A percentile compares a stretch with the other conserved stretches of the same genome.
These are phyloP conservation scores for Phialophora tarda DNA, from an alignment of 2,329 filamentous ascomycete genomes.

Conservation along the genomic window DNA sequence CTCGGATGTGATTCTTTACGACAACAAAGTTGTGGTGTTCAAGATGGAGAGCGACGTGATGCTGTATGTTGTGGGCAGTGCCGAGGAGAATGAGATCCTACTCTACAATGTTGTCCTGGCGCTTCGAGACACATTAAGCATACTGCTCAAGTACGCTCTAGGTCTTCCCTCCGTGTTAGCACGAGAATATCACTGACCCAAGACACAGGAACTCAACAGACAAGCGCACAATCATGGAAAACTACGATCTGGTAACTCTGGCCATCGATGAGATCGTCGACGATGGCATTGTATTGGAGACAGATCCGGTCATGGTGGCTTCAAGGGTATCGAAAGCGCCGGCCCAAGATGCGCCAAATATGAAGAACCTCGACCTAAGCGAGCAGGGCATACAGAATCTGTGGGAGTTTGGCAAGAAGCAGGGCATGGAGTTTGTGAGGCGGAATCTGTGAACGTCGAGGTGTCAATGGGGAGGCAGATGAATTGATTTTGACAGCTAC, in stretches of 20 bases:
- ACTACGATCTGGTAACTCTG: constrained; percentile 94
- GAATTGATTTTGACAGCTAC: not conserved
- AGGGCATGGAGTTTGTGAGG: constrained; percentile 87
- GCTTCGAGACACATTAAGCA: constrained; percentile 85
- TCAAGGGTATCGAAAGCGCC: constrained; percentile 92
- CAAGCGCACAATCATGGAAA: constrained; percentile 96
- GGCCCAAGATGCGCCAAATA: constrained; percentile 81
- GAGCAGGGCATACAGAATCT: constrained; percentile 94
- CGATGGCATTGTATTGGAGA: constrained; percentile 96
- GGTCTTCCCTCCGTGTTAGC: not conserved
- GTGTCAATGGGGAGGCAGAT: not conserved
- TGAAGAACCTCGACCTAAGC: constrained; percentile 92
- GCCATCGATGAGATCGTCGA: constrained; percentile 95
- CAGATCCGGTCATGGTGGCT: constrained; percentile 91
- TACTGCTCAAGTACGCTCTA: constrained; percentile 81
- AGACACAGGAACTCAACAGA: constrained; percentile 82
- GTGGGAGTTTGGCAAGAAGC: constrained; percentile 90
- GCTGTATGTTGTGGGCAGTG: constrained; percentile 87
- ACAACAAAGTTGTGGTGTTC: constrained; percentile 94
- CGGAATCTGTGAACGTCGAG: constrained; percentile 53
- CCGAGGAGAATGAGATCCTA: constrained; percentile 95
- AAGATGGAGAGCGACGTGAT: constrained; percentile 98
- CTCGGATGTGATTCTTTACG: constrained; percentile 95
- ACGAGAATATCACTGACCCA: constrained; percentile 17
- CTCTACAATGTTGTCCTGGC: constrained; percentile 93